Evolutionary conservation across 2,329 filamentous ascomycete genomes (phyloP).

Genomic region (Exophiala dermatitidis): DNA sequence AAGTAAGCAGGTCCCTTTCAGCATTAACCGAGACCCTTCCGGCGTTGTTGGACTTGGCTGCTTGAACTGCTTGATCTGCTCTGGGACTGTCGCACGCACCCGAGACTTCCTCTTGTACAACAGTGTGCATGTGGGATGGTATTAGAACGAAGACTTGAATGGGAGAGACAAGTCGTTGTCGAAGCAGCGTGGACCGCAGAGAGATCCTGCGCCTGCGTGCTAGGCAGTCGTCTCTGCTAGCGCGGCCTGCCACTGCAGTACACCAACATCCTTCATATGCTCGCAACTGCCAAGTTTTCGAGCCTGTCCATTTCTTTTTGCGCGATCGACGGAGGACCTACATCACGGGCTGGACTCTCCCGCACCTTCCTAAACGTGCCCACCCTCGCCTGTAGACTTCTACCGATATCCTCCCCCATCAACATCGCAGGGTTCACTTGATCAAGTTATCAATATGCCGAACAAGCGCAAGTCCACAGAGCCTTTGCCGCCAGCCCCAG

Average conservation of each 20-base stretch:
- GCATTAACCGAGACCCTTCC: background rate
- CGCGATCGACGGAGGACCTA: background rate
- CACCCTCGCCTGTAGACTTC: background rate
- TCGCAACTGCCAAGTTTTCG: background rate
- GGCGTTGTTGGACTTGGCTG: background rate
- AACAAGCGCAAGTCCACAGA: conserved; percentile 9
- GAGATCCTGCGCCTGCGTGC: no score
- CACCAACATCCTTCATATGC: background rate
- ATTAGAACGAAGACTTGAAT: no score
- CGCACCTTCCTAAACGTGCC: background rate
- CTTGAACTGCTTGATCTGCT: background rate
- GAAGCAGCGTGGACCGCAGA: no score
- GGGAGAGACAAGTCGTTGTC: no score
- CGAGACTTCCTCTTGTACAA: no score
- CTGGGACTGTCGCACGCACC: background rate
- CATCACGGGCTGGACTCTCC: background rate
- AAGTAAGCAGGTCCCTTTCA: conserved; percentile 29
- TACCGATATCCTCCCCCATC: background rate
- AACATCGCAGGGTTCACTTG: background rate
- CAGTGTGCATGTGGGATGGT: no score
- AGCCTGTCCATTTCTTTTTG: background rate
- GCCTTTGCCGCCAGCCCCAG: background rate
- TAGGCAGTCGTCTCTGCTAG: background rate
- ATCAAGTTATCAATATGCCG: conserved; percentile 8
- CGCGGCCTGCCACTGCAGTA: background rate